A percentile compares a stretch with the other conserved stretches of the same genome.
phyloP scores from a whole-genome alignment of 2,329 filamentous ascomycete genomes.

The Rhexocercosporidium sp. region DNA sequence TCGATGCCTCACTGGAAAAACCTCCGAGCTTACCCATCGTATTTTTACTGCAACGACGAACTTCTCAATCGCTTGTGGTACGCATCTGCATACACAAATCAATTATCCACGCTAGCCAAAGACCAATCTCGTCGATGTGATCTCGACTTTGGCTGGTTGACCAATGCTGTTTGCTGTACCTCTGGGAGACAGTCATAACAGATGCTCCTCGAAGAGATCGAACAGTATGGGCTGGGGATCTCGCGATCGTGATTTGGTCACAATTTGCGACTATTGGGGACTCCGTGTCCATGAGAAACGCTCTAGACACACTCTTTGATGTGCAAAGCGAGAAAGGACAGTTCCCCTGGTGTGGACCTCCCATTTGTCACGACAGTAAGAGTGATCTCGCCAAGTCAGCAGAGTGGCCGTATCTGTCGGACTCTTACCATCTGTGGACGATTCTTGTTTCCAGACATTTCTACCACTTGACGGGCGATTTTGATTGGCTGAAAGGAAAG shows the following conservation, averaged over 20 bases:
- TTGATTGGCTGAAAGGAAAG: constrained; percentile 30
- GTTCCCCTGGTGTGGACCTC: constrained; percentile 54
- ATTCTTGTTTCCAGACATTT: constrained; percentile 37
- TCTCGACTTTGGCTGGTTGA: constrained; percentile 34
- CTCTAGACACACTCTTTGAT: constrained; percentile 50
- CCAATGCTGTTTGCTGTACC: constrained; percentile 50
- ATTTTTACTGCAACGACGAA: constrained; percentile 54
- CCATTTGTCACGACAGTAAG: constrained; percentile 42
- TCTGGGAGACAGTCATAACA: constrained; percentile 34
- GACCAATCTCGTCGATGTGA: constrained; percentile 38
- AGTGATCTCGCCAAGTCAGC: constrained; percentile 17
- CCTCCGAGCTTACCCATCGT: constrained; percentile 54
- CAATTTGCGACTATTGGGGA: constrained; percentile 61
- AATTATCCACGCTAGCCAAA: constrained; percentile 30
- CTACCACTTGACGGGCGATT: constrained; percentile 22
- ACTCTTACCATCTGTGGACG: constrained; percentile 23
- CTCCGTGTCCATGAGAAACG: constrained; percentile 55
- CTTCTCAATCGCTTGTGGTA: constrained; percentile 59
- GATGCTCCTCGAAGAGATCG: constrained; percentile 64
- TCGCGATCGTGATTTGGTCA: constrained; percentile 54
- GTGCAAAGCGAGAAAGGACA: constrained; percentile 43
- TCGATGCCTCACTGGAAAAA: constrained; percentile 49
- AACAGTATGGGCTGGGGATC: constrained; percentile 55
- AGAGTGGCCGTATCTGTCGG: constrained; percentile 22
- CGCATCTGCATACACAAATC: constrained; percentile 49